Percentiles rank a stretch among this genome's conserved stretches.
phyloP scores from a whole-genome alignment of 2,329 filamentous ascomycete species.

The Amauroascus niger region DNA sequence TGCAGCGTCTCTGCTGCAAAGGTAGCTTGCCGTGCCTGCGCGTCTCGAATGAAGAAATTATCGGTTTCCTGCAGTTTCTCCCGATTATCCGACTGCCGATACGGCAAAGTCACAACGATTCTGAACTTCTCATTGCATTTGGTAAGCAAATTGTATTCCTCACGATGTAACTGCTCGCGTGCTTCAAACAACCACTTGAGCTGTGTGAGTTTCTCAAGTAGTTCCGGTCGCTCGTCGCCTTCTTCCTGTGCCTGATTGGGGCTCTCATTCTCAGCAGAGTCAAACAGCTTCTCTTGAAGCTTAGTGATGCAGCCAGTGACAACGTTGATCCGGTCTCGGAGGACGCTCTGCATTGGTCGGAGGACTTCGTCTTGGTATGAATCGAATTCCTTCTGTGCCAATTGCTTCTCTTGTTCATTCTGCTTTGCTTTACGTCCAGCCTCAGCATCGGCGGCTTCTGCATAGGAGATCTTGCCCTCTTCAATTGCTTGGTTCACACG shows the following conservation, averaged over 20 bases:
- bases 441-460: slow-evolving; percentile 72
- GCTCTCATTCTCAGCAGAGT: slow-evolving; percentile 56
- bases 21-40: slow-evolving; percentile 57
- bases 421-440: slow-evolving; percentile 64
- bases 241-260: slow-evolving; percentile 87
- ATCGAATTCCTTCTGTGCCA: slow-evolving; percentile 72
- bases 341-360: slow-evolving; percentile 69
- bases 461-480: slow-evolving; percentile 68
- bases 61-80: slow-evolving; percentile 72
- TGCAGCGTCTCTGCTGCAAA: slow-evolving; percentile 63
- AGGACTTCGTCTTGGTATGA: slow-evolving; percentile 73
- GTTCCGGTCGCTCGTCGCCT: slow-evolving; percentile 86
- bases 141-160: slow-evolving; percentile 72
- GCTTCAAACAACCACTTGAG: slow-evolving; percentile 96
- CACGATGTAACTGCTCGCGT: slow-evolving; percentile 75
- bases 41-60: slow-evolving; percentile 73
- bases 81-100: slow-evolving; percentile 60
- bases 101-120: slow-evolving; percentile 72
- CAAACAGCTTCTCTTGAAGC: slow-evolving; percentile 61
- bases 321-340: slow-evolving; percentile 63
- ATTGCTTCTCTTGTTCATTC: slow-evolving; percentile 57
- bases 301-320: slow-evolving; percentile 70
- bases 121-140: slow-evolving; percentile 82
- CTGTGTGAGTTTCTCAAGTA: slow-evolving; percentile 86
- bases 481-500: slow-evolving; percentile 73